phyloP scores from a whole-genome alignment of 2,329 filamentous ascomycete species.

The Alternaria burnsii region DNA sequence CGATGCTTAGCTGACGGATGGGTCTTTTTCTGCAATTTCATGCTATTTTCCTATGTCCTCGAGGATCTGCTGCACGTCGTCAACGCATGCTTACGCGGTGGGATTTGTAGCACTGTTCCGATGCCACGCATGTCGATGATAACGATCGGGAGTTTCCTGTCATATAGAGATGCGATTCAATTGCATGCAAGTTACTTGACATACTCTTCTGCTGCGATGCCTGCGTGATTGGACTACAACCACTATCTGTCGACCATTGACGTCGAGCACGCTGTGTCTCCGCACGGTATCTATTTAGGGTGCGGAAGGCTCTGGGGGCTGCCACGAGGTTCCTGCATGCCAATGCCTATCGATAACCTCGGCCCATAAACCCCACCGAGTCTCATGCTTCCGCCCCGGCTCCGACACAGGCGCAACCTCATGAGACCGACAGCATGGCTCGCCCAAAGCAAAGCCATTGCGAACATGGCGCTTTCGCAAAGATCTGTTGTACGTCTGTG shows the following conservation, averaged over 20 bases:
- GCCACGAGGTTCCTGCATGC: constrained; percentile 13
- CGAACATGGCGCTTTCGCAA: constrained; percentile 44
- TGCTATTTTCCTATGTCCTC: constrained; percentile 46
- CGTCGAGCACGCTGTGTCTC: not conserved
- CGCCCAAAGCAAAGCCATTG: constrained; percentile 36
- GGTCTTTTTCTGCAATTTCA: constrained; percentile 40
- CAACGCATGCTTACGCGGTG: constrained; percentile 45
- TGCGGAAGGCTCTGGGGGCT: constrained; percentile 5
- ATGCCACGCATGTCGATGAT: constrained; percentile 48
- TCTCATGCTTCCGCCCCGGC: constrained; percentile 4
- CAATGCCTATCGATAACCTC: constrained; percentile 31
- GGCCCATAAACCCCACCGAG: constrained; percentile 35
- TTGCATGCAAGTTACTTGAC: constrained; percentile 43
- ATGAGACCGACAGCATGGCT: constrained; percentile 44
- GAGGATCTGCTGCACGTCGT: constrained; percentile 48
- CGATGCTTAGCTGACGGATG: constrained; percentile 42
- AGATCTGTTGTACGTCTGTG: constrained; percentile 35
- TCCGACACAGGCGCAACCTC: constrained; percentile 14
- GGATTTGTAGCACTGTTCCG: constrained; percentile 38
- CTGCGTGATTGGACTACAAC: not conserved
- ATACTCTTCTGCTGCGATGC: constrained; percentile 8
- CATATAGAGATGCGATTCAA: constrained; percentile 50
- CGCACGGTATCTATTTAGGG: constrained; percentile 1
- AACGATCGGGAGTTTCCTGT: constrained; percentile 51
- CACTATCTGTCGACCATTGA: not conserved